These are phyloP conservation scores for Ehretia macrophylla DNA, from an alignment of 257 asterid species.

Conservation along the genomic window DNA sequence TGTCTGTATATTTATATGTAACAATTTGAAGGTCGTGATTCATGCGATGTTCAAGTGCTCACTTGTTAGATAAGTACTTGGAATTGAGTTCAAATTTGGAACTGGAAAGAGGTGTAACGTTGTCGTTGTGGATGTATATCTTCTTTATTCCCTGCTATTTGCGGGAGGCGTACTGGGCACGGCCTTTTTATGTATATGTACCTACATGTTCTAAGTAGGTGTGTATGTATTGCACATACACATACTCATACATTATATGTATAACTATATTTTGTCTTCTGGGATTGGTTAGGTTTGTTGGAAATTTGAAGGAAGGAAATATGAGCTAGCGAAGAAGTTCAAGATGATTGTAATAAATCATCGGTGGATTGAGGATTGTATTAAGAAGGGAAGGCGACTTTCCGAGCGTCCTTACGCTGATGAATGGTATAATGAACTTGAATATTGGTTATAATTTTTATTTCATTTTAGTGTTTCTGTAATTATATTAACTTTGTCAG, in stretches of 20 bases:
- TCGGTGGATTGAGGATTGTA: conserved; percentile 87
- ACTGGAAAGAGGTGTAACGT: too few species aligned
- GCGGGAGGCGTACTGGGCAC: too few species aligned
- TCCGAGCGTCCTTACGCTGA: conserved; percentile 50
- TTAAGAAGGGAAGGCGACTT: conserved; percentile 54
- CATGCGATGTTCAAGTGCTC: neutral
- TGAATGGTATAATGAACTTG: conserved; percentile 41
- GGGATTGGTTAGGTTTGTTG: conserved; percentile 31
- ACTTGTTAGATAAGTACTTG: too few species aligned
- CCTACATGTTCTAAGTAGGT: too few species aligned
- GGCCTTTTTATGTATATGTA: too few species aligned
- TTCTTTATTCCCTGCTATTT: too few species aligned
- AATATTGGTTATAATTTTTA: neutral
- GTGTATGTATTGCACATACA: neutral
- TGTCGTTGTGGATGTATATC: too few species aligned
- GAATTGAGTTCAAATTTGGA: too few species aligned
- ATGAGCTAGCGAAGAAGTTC: conserved; percentile 45
- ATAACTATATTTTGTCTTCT: neutral
- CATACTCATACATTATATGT: neutral
- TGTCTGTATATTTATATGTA: too few species aligned
- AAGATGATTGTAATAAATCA: conserved; percentile 58
- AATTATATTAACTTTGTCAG: neutral
- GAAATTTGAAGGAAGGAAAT: conserved; percentile 46
- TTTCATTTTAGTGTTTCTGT: neutral
- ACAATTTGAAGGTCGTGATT: neutral